These are phyloP conservation scores for Pelargonium cotyledonis DNA, from an alignment of 441 rosid species.

Conservation along the genomic window DNA sequence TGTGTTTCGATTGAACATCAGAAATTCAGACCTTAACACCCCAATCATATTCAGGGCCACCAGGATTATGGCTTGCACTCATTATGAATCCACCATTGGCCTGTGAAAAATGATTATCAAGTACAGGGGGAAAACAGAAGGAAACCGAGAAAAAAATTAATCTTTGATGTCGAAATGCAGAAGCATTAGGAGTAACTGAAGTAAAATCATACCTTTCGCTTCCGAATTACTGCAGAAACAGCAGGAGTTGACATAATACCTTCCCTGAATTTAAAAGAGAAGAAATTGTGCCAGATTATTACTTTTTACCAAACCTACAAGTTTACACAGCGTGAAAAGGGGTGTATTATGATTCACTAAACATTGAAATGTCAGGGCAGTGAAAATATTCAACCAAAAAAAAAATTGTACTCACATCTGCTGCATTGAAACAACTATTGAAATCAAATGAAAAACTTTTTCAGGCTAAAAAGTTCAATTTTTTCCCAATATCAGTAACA, in stretches of 20 bases:
- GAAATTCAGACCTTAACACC: conserved; percentile 76
- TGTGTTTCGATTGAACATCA: conserved; percentile 1
- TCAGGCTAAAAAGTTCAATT: no score
- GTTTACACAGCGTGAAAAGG: neutral
- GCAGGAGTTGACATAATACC: conserved; percentile 86
- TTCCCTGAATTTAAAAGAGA: conserved; percentile 40
- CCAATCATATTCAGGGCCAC: conserved; percentile 95
- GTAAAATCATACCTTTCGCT: conserved; percentile 50
- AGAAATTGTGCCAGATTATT: no score
- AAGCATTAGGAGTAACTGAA: conserved; percentile 6
- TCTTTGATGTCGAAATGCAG: neutral
- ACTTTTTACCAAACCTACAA: no score
- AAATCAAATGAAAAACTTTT: neutral
- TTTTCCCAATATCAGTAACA: neutral
- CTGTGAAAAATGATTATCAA: conserved; percentile 29
- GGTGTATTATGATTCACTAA: neutral
- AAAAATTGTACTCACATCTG: neutral
- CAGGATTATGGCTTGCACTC: conserved; percentile 98
- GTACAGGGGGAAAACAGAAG: conserved; percentile 5
- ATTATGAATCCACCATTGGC: conserved; percentile 94
- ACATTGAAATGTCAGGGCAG: neutral
- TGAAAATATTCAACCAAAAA: neutral
- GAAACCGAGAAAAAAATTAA: neutral
- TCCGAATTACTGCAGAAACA: conserved; percentile 85
- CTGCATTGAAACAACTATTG: neutral